phyloP scores from a whole-genome alignment of 1,284 basidiomycete genomes.

The Microbotryomycetes sp. region DNA sequence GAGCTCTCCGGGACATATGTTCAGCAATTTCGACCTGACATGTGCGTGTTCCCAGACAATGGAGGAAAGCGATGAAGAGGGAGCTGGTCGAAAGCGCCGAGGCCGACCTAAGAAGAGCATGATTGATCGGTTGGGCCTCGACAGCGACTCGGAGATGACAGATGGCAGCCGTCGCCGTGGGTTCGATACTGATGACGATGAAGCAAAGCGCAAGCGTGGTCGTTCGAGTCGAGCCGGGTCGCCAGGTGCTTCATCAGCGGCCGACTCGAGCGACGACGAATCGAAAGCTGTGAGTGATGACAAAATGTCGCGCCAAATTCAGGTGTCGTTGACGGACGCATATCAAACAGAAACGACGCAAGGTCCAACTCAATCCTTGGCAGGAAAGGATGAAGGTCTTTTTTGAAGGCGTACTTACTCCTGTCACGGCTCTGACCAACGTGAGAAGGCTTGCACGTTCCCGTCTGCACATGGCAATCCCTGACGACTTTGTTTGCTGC shows the following conservation, averaged over 20 bases:
- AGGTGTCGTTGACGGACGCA: no score
- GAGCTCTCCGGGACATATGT: neutral
- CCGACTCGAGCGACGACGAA: neutral
- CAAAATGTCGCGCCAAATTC: no score
- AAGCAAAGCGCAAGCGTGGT: constrained; percentile 5
- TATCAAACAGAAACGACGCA: constrained; percentile 30
- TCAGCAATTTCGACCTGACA: neutral
- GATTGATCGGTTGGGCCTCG: constrained; percentile 3
- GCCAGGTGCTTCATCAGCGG: neutral
- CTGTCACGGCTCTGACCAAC: constrained; percentile 68
- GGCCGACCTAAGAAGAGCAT: neutral
- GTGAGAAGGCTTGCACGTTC: constrained; percentile 59
- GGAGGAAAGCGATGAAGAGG: constrained; percentile 29
- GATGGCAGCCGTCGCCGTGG: neutral
- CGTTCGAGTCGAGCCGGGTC: neutral
- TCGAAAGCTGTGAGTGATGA: constrained; percentile 8
- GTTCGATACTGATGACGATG: constrained; percentile 11
- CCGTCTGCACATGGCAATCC: constrained; percentile 60
- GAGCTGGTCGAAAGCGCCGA: constrained; percentile 5
- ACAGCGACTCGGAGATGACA: constrained; percentile 5
- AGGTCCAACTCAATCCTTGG: constrained; percentile 44
- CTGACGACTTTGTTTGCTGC: neutral
- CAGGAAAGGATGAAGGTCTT: constrained; percentile 76
- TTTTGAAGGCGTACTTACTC: constrained; percentile 70
- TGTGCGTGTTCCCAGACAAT: constrained; percentile 9